Evolutionary conservation across 257 asterid genomes (phyloP).

Genomic region (Lavandula angustifolia): DNA sequence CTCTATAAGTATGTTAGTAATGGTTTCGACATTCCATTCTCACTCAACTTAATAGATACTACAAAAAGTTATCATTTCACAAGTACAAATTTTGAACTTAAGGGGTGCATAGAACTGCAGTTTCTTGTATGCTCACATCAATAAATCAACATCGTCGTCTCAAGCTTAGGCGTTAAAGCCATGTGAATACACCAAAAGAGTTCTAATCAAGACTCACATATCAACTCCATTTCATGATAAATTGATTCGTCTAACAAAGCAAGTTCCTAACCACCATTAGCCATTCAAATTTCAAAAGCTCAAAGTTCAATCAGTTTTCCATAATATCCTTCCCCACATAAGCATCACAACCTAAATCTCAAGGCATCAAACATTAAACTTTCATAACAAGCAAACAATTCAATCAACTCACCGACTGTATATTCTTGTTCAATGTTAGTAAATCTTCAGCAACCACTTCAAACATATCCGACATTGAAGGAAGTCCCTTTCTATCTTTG

Average conservation of each 20-base stretch:
- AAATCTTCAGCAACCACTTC: conserved; percentile 85
- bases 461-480: conserved; percentile 60
- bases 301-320: background rate
- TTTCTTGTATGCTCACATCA: no score
- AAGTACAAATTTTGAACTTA: no score
- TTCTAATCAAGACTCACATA: background rate
- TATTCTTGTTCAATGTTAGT: conserved; percentile 67
- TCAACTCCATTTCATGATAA: background rate
- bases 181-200: no score
- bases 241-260: background rate
- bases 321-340: background rate
- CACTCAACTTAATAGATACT: conserved; percentile 8
- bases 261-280: background rate
- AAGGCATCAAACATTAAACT: no score
- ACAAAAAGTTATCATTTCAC: background rate
- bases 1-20: background rate
- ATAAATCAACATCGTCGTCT: no score
- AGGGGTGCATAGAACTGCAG: no score
- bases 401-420: conserved; percentile 67
- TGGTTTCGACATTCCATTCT: background rate
- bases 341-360: no score
- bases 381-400: conserved; percentile 9
- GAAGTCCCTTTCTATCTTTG: conserved; percentile 39
- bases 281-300: conserved; percentile 1
- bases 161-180: no score